These are phyloP conservation scores for Fusarium devonianum DNA, from an alignment of 2,329 filamentous ascomycete genomes.

Conservation along the genomic window DNA sequence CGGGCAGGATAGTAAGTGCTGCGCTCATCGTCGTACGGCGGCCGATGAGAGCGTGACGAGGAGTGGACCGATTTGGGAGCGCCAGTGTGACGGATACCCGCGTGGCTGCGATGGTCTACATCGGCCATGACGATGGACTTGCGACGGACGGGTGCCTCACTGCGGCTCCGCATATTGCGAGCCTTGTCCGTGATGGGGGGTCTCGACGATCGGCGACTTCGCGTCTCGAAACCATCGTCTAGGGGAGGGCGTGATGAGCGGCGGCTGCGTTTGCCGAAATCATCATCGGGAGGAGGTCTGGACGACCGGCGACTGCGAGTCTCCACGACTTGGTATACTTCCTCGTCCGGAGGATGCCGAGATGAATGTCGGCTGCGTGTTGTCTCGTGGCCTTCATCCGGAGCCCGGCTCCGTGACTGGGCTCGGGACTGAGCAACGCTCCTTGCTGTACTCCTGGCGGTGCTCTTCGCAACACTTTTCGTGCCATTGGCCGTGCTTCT, in stretches of 20 bases:
- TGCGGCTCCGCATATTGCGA: constrained; percentile 50
- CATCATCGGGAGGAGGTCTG: constrained; percentile 28
- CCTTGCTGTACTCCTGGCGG: constrained; percentile 32
- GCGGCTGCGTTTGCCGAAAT: constrained; percentile 51
- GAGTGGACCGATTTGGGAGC: constrained; percentile 41
- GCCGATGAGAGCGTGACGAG: constrained; percentile 33
- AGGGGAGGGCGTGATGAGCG: constrained; percentile 48
- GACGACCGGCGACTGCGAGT: constrained; percentile 31
- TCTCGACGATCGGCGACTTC: constrained; percentile 51
- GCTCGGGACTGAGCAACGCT: constrained; percentile 33
- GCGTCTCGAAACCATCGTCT: constrained; percentile 45
- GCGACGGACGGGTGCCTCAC: constrained; percentile 43
- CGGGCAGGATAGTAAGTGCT: constrained; percentile 56
- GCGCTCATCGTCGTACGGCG: constrained; percentile 46
- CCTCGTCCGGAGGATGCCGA: no score
- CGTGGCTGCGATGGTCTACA: constrained; percentile 52
- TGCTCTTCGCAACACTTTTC: constrained; percentile 24
- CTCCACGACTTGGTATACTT: no score
- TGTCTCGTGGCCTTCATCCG: constrained; percentile 46
- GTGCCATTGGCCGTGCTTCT: constrained; percentile 32
- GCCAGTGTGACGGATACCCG: constrained; percentile 46
- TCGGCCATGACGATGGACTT: constrained; percentile 48
- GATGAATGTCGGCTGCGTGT: constrained; percentile 51
- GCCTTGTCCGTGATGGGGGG: constrained; percentile 40
- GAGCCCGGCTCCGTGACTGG: constrained; percentile 41